phyloP scores from a whole-genome alignment of 768 basidiomycete genomes.

The Termitomyces sp. region DNA sequence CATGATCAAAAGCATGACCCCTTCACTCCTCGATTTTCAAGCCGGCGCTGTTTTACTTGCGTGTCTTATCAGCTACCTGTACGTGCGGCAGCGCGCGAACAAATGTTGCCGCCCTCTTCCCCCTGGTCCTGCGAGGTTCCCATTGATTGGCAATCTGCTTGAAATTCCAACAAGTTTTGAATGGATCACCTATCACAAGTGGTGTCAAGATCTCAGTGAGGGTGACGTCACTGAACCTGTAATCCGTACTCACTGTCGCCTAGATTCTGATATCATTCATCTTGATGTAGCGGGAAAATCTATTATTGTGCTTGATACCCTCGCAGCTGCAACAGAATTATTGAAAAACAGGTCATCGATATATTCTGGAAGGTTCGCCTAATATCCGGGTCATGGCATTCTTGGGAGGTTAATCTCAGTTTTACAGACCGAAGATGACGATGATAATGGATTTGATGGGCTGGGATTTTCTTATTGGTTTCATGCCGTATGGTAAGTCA shows the following conservation, averaged over 20 bases:
- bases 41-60: background rate
- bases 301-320: background rate
- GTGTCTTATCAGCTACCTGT: background rate
- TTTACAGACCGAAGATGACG: background rate
- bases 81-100: background rate
- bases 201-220: slow-evolving; percentile 18
- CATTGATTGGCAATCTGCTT: slow-evolving; percentile 11
- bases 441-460: background rate
- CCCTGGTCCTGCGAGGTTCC: background rate
- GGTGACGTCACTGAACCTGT: background rate
- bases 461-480: background rate
- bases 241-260: background rate
- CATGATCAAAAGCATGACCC: background rate
- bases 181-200: slow-evolving; percentile 13
- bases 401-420: too few relatives aligned
- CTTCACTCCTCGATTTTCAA: background rate
- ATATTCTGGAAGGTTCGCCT: background rate
- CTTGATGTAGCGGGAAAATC: background rate
- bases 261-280: background rate
- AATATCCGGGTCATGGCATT: background rate
- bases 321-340: background rate
- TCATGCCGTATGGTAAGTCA: background rate
- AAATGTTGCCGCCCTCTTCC: slow-evolving; percentile 4
- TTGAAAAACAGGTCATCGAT: background rate
- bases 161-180: slow-evolving; percentile 4